Percentiles rank a stretch among this genome's conserved stretches.
These are phyloP conservation scores for Starmerella asiatica DNA, from an alignment of 805 yeast genomes.

Conservation along the genomic window DNA sequence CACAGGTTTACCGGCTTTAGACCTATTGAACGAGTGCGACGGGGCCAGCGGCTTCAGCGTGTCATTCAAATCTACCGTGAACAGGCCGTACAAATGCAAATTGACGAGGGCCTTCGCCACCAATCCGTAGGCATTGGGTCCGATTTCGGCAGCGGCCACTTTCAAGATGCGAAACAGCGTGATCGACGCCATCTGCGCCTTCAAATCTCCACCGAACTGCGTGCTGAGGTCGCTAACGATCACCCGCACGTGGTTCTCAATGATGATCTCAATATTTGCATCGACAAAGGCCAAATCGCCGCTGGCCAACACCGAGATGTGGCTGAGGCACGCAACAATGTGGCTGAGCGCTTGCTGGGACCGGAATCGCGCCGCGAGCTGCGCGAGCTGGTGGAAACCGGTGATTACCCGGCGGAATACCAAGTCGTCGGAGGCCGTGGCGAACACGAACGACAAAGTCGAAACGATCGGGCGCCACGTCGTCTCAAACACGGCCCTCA, in stretches of 20 bases:
- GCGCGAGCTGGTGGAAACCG: constrained; percentile 73
- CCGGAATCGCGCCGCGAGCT: constrained; percentile 53
- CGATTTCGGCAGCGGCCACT: constrained; percentile 36
- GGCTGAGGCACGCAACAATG: constrained; percentile 52
- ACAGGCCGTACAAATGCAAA: constrained; percentile 58
- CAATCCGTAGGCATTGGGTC: constrained; percentile 44
- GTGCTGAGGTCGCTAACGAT: constrained; percentile 73
- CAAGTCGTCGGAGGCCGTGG: constrained; percentile 81
- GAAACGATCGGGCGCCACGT: constrained; percentile 53
- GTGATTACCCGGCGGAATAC: constrained; percentile 77
- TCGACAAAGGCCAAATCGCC: constrained; percentile 25
- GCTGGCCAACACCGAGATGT: constrained; percentile 51
- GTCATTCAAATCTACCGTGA: constrained; percentile 24
- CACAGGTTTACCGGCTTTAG: constrained; percentile 52
- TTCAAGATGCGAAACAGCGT: constrained; percentile 68
- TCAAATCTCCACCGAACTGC: constrained; percentile 76
- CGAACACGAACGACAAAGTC: constrained; percentile 64
- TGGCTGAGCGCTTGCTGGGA: constrained; percentile 46
- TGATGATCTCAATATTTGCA: constrained; percentile 27
- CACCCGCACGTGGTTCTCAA: constrained; percentile 39
- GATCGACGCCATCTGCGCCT: constrained; percentile 80
- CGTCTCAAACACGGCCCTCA: constrained; percentile 53
- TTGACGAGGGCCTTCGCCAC: constrained; percentile 47
- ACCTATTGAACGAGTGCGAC: constrained; percentile 44
- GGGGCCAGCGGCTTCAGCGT: constrained; percentile 44